These are phyloP conservation scores for Oldenlandia corymbosa DNA, from an alignment of 257 asterid species.

Conservation along the genomic window DNA sequence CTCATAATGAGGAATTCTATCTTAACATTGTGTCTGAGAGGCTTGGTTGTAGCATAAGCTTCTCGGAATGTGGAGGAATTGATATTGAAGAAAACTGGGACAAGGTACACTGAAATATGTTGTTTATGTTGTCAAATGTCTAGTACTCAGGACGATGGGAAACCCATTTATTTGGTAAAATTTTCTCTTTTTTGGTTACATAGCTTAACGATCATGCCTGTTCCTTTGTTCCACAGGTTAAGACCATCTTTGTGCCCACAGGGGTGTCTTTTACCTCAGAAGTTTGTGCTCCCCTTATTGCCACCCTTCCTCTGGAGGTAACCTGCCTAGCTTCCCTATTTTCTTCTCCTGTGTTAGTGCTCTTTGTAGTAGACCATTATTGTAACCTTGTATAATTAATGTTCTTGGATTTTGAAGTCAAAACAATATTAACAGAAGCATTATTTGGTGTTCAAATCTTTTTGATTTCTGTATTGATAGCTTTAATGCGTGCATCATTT, in stretches of 20 bases:
- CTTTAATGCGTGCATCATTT: neutral
- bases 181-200: neutral
- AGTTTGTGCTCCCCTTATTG: conserved; percentile 83
- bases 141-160: neutral
- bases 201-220: neutral
- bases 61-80: conserved; percentile 92
- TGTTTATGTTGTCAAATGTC: neutral
- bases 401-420: no score
- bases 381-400: no score
- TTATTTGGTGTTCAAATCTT: no score
- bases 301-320: conserved; percentile 97
- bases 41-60: conserved; percentile 92
- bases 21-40: conserved; percentile 84
- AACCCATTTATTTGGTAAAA: no score
- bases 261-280: conserved; percentile 65
- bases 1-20: conserved; percentile 80
- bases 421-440: no score
- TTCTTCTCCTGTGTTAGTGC: neutral
- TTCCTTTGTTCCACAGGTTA: conserved; percentile 43
- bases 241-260: conserved; percentile 64
- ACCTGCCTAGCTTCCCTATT: neutral
- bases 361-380: neutral
- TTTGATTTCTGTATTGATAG: neutral
- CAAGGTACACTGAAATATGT: conserved; percentile 39
- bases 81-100: conserved; percentile 99